Base-by-base conservation (phyloP, 164 flowering plant genomes). In the Paratinospora sagittata region DNA sequence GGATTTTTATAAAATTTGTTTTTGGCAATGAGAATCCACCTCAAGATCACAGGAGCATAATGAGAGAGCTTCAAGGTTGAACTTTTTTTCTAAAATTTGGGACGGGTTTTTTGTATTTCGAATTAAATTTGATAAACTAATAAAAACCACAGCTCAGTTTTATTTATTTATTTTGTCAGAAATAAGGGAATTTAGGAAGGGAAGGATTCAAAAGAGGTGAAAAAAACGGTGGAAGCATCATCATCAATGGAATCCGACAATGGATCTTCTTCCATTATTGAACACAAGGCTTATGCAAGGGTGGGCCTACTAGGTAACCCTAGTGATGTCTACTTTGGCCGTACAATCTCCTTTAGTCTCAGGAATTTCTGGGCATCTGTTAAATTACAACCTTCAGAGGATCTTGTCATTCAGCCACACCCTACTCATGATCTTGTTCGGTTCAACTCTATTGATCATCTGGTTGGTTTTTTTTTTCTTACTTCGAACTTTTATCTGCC, bases 241-340 rank as follows among this genome's bases (percentile, higher is more conserved):
- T n/a, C 39, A 3, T n/a, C 58, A 52, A 52, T 52, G 58, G 58
- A 52, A 52, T 8, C 19, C 5, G 58, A 4, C 58, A 19, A 14
- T 0, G 24, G 57, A 16, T 19, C 12, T 11, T 16, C 70, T 39
- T 34, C 69, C 1, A 23, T 66, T 30, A 88, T 92, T 64, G 94
- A 87, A 79, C 96, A 84, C 84, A 89, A 79, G 68, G 81, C 87
- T 0, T 84, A 84, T 52, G 97, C 96, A 0, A 75, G 97, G 34
- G 84, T 95, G 1, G 98, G 97, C 3, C 72, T 95, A 0, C 80
- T 95, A 11, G 98, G 97, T 0, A 95, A 95, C 77, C 98, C 97
- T 2, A 91, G 97, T 74, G 97, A 92, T 72, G 97, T 92, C 17
- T 95, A 95, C 75, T 80, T 58, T 67, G 98, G 99, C 70, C 84